phyloP scores from a whole-genome alignment of 2,329 filamentous ascomycete species.

The Scortechinia acanthostroma region DNA sequence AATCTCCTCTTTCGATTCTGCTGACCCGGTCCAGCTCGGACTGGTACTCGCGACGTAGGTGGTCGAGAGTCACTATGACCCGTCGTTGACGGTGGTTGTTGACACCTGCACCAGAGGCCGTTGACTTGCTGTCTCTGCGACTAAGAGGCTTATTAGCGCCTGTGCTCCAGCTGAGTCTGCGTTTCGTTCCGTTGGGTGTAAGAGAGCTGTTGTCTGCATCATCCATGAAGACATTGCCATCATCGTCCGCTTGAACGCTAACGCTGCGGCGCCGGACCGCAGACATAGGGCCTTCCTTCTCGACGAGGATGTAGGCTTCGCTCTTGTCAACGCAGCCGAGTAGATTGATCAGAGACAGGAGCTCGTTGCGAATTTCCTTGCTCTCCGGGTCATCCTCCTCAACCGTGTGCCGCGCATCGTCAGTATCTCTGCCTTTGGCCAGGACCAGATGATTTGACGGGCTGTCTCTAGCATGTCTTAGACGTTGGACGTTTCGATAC shows the following conservation, averaged over 20 bases:
- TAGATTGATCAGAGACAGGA: slow-evolving; percentile 54
- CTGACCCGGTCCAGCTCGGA: slow-evolving; percentile 50
- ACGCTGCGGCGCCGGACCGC: slow-evolving; percentile 6
- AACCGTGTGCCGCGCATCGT: background rate
- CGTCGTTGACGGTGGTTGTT: slow-evolving; percentile 24
- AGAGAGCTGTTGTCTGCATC: slow-evolving; percentile 14
- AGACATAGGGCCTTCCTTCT: background rate
- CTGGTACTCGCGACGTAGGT: slow-evolving; percentile 53
- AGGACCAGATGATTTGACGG: background rate
- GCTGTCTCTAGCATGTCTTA: background rate
- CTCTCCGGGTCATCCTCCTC: slow-evolving; percentile 2
- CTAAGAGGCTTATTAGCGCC: background rate
- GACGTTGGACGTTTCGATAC: background rate
- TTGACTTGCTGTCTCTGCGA: background rate
- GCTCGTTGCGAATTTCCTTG: slow-evolving; percentile 24
- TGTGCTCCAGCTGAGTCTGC: background rate
- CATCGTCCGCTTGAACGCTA: slow-evolving; percentile 20
- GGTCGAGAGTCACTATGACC: slow-evolving; percentile 50
- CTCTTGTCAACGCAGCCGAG: slow-evolving; percentile 46
- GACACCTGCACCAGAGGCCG: background rate
- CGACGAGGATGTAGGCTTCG: slow-evolving; percentile 39
- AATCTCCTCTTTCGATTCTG: slow-evolving; percentile 50
- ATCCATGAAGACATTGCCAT: slow-evolving; percentile 11
- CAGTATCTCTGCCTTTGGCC: background rate
- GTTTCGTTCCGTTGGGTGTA: slow-evolving; percentile 8